Evolutionary conservation across 768 basidiomycete species (phyloP).

Genomic region (Auricularia heimuer): DNA sequence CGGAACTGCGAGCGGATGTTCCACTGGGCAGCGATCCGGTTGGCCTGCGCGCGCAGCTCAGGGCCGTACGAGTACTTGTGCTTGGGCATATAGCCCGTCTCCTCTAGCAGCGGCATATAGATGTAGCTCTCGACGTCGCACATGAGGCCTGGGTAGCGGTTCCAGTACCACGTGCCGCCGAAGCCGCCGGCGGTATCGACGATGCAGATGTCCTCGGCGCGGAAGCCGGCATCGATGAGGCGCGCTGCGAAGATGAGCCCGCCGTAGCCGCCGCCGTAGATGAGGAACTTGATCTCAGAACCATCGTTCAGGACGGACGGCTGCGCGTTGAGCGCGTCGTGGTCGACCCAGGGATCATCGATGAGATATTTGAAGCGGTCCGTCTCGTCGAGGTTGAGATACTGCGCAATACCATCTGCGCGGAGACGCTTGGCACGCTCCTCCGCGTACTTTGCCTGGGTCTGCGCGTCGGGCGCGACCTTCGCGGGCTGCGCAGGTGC

Average conservation of each 20-base stretch:
- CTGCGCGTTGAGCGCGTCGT: background rate
- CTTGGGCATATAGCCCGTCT: background rate
- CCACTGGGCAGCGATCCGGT: background rate
- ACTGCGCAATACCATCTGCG: background rate
- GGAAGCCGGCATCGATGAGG: background rate
- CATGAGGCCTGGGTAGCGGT: background rate
- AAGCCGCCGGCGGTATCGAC: background rate
- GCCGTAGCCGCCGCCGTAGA: background rate
- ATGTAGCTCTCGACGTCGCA: slow-evolving; percentile 1
- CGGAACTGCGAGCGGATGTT: background rate
- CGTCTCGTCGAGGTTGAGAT: background rate
- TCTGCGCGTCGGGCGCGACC: too few species aligned
- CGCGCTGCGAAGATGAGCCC: background rate
- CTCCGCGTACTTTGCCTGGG: too few species aligned
- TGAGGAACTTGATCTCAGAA: background rate
- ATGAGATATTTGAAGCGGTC: background rate
- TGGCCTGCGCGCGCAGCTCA: background rate
- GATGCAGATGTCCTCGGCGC: background rate
- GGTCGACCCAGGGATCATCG: background rate
- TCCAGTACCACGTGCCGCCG: slow-evolving; percentile 6
- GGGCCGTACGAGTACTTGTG: background rate
- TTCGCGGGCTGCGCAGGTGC: too few species aligned
- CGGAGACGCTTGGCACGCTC: background rate
- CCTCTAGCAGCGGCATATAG: background rate
- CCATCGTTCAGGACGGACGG: background rate